Conservation (phyloP, 2,329 filamentous ascomycete genomes). For the Diplodia intermedia region DNA sequence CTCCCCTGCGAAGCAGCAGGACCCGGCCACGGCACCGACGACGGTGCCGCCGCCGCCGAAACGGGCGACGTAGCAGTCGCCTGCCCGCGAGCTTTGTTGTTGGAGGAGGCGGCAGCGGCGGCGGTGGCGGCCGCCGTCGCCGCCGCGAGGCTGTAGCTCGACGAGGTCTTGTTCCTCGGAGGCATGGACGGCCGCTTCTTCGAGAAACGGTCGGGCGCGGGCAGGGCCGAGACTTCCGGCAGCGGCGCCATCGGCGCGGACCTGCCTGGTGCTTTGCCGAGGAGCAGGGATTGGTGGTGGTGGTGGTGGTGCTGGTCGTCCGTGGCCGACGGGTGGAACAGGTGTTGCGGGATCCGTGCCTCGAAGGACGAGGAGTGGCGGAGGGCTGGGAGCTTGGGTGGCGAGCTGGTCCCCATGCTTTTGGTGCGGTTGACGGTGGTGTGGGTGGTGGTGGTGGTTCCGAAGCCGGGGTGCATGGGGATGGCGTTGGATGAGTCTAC, state of each 20-base stretch:
- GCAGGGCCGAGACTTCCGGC: neutral
- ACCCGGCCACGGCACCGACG: neutral
- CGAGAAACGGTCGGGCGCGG: conserved; percentile 14
- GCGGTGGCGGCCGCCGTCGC: no score
- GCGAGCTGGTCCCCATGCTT: neutral
- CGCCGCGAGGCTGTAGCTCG: neutral
- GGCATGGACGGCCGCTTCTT: neutral
- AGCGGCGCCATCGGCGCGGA: neutral
- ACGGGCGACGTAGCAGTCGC: neutral
- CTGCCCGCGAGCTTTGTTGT: neutral
- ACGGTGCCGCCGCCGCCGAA: neutral
- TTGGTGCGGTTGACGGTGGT: neutral
- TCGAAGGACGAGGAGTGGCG: neutral
- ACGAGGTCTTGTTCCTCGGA: neutral
- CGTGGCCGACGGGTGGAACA: neutral
- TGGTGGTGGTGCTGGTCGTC: neutral
- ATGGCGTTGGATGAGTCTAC: neutral
- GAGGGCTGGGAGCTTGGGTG: neutral
- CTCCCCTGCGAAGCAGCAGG: neutral
- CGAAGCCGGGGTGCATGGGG: neutral
- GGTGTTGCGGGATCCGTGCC: neutral
- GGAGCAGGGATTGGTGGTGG: neutral
- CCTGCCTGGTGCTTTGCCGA: neutral
- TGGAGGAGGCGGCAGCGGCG: neutral
- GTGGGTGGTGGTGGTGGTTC: neutral